Base-by-base conservation (phyloP, 2,329 filamentous ascomycete genomes). In the Diaporthe citrichinensis region DNA sequence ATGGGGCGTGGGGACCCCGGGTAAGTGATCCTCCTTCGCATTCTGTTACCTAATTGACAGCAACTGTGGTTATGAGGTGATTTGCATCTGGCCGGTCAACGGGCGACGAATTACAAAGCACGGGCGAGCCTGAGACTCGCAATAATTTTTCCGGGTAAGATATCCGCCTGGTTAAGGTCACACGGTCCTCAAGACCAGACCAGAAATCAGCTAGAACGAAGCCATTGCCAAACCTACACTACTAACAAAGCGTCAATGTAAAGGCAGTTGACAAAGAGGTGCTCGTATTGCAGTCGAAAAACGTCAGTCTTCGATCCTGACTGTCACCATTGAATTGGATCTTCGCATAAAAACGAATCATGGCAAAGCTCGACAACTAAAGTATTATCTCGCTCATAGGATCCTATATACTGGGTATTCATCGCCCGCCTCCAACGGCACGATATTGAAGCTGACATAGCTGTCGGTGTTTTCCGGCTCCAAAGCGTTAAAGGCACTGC, bases 31-130 rank as follows among this genome's bases (percentile, higher is more conserved):
- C 62, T 68, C 62, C 25, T 39, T n/a, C 12, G 20, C 28, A 68
- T 53, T 68, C 44, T 34, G 44, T 68, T 68, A 68, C 62, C 62
- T 68, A 68, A 68, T 68, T 53, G 46, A 68, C 12, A 68, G 62
- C 41, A 68, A 25, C 44, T 39, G 61, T 17, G 25, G 61, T 23
- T 49, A 51, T 67, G 61, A 41, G 25, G 61, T 67, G 61, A 49
- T 34, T 6, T 67, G 28, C 14, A 31, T 34, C 61, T n/a, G 28
- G 20, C 28, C 4, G 41, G 44, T 23, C 61, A 34, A 67, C 41
- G 4, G 12, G 20, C 36, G 61, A 36, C n/a, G 7, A 15, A 36
- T 49, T 49, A 67, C 41, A 31, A 49, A 31, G 41, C 28, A n/a
- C 12, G 4, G 3, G 41, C 20, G 17, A 67, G 28, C 6, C 41